Evolutionary conservation across 129 eudicot species (phyloP).

Genomic region (Lactuca saligna): DNA sequence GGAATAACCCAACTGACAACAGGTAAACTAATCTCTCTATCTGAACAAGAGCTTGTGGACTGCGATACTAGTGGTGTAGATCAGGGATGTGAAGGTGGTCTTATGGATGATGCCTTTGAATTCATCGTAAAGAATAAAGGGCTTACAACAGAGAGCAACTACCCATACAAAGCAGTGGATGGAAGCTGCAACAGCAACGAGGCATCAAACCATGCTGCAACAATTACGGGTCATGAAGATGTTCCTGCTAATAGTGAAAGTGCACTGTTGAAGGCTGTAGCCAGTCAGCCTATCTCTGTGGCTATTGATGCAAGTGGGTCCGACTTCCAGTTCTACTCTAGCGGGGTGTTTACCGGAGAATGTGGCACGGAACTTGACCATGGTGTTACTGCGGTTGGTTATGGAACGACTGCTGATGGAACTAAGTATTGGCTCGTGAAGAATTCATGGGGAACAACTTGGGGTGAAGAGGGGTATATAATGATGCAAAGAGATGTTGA

Average conservation of each 20-base stretch:
- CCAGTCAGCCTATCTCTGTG: constrained; percentile 34
- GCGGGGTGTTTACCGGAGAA: constrained; percentile 31
- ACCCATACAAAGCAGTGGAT: constrained; percentile 30
- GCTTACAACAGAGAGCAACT: constrained; percentile 29
- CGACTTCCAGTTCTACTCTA: constrained; percentile 36
- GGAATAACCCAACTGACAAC: constrained; percentile 38
- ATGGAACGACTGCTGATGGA: constrained; percentile 31
- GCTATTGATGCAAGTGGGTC: constrained; percentile 41
- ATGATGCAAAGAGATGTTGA: constrained; percentile 33
- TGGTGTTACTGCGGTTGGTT: constrained; percentile 36
- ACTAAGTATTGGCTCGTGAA: constrained; percentile 39
- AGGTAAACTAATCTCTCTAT: constrained; percentile 30
- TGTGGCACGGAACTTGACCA: constrained; percentile 36
- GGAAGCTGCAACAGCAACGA: constrained; percentile 27
- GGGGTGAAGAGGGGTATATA: constrained; percentile 38
- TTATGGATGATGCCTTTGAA: constrained; percentile 34
- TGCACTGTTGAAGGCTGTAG: constrained; percentile 33
- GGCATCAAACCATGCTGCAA: constrained; percentile 35
- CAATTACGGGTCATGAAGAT: constrained; percentile 28
- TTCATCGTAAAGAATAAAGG: constrained; percentile 23
- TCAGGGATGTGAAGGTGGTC: constrained; percentile 36
- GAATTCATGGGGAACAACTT: constrained; percentile 35
- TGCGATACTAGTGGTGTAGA: constrained; percentile 34
- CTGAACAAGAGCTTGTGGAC: constrained; percentile 41
- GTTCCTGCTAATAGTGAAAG: constrained; percentile 40